A percentile compares a stretch with the other conserved stretches of the same genome.
These are phyloP conservation scores for Nakazawaea laoshanensis DNA, from an alignment of 805 yeast species.

Conservation along the genomic window DNA sequence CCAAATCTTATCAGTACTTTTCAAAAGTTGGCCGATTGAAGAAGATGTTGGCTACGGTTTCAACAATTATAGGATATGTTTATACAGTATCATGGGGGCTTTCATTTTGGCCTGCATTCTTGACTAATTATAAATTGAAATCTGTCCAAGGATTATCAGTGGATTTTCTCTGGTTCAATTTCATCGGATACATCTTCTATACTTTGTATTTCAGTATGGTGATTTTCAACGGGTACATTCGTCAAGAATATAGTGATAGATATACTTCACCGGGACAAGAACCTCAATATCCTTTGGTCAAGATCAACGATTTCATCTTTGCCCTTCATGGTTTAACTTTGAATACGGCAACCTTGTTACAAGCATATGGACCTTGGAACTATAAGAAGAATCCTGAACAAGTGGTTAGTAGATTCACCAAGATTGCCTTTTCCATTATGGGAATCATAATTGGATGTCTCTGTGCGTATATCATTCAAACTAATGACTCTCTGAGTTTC, in stretches of 20 bases:
- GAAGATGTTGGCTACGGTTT: not conserved
- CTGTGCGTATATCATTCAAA: slow-evolving; percentile 12
- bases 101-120: slow-evolving; percentile 23
- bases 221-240: slow-evolving; percentile 15
- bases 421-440: slow-evolving; percentile 13
- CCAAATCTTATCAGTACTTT: too few relatives aligned
- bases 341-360: slow-evolving; percentile 20
- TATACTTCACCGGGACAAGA: slow-evolving; percentile 14
- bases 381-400: slow-evolving; percentile 25
- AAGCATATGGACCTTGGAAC: slow-evolving; percentile 23
- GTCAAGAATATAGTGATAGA: slow-evolving; percentile 20
- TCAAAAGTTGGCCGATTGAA: not conserved
- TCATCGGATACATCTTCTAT: slow-evolving; percentile 23
- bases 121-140: slow-evolving; percentile 21
- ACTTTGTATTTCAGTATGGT: slow-evolving; percentile 20
- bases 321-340: slow-evolving; percentile 20
- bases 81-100: slow-evolving; percentile 23
- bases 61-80: slow-evolving; percentile 20
- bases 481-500: slow-evolving; percentile 11
- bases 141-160: slow-evolving; percentile 26
- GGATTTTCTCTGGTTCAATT: slow-evolving; percentile 25
- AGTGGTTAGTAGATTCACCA: slow-evolving; percentile 15
- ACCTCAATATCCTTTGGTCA: slow-evolving; percentile 19
- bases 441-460: slow-evolving; percentile 11
- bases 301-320: slow-evolving; percentile 22